Evolutionary conservation across 257 asterid genomes (phyloP).

Genomic region (Nicotiana otophora): DNA sequence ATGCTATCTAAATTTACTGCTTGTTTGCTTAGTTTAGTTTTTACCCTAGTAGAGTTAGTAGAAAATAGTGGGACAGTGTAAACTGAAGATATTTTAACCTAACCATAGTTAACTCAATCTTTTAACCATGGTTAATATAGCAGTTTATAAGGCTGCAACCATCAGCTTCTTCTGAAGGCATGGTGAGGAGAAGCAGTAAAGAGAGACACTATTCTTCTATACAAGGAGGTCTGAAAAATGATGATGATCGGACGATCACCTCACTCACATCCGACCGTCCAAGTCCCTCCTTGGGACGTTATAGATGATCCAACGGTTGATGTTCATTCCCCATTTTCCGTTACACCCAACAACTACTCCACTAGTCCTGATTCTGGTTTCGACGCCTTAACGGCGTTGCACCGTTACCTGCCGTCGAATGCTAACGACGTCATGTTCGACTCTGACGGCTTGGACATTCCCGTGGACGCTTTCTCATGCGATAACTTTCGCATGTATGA

Average conservation of each 20-base stretch:
- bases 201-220: background rate
- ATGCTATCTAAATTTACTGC: background rate
- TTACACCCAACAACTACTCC: constrained; percentile 12
- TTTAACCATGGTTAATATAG: constrained; percentile 38
- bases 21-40: background rate
- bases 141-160: constrained; percentile 37
- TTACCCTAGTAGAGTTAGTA: background rate
- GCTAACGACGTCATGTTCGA: constrained; percentile 27
- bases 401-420: constrained; percentile 62
- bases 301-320: constrained; percentile 43
- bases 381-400: constrained; percentile 48
- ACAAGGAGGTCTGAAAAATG: background rate
- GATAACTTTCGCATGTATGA: constrained; percentile 85
- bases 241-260: constrained; percentile 43
- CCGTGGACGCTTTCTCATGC: constrained; percentile 73
- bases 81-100: constrained; percentile 29
- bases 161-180: background rate
- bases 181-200: background rate
- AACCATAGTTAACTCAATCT: constrained; percentile 26
- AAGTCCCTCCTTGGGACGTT: constrained; percentile 56
- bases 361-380: constrained; percentile 19
- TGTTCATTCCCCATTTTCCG: constrained; percentile 34
- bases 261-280: constrained; percentile 63
- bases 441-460: constrained; percentile 48
- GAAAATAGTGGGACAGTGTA: constrained; percentile 3